Evolutionary conservation across 1,284 basidiomycete genomes (phyloP).

Genomic region (Ustilago loliicola): DNA sequence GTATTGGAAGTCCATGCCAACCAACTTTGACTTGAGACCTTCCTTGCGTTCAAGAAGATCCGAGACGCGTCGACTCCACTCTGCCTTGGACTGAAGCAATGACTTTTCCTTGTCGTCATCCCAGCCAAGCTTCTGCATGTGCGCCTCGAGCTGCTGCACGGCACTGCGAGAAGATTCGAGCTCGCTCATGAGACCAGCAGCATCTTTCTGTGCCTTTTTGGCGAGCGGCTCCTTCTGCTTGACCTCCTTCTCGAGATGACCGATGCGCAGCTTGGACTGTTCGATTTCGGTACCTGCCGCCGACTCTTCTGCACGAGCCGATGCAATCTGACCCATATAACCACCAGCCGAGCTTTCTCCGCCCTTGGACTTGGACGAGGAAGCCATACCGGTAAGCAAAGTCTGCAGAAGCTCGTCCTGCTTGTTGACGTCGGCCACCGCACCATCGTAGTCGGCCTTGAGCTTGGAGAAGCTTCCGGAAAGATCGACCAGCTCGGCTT

Average conservation of each 20-base stretch:
- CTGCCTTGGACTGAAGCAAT: constrained; percentile 76
- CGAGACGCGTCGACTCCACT: constrained; percentile 76
- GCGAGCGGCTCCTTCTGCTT: constrained; percentile 82
- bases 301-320: constrained; percentile 82
- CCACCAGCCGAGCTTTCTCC: constrained; percentile 80
- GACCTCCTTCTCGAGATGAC: constrained; percentile 84
- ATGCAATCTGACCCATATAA: constrained; percentile 95
- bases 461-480: constrained; percentile 70
- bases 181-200: constrained; percentile 79
- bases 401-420: constrained; percentile 96
- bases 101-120: constrained; percentile 81
- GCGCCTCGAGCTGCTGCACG: constrained; percentile 74
- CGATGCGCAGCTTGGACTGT: constrained; percentile 83
- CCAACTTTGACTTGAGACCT: constrained; percentile 78
- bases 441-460: constrained; percentile 77
- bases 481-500: constrained; percentile 37
- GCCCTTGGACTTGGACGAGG: constrained; percentile 74
- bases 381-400: constrained; percentile 89
- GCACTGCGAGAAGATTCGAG: constrained; percentile 64
- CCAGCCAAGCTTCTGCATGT: constrained; percentile 78
- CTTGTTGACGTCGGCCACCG: constrained; percentile 78
- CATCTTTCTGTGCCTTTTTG: constrained; percentile 87
- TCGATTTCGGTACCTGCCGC: constrained; percentile 87
- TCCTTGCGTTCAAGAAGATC: constrained; percentile 81
- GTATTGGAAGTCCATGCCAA: constrained; percentile 87